A percentile compares a stretch with the other conserved stretches of the same genome.
Conservation (phyloP, 2,329 filamentous ascomycete genomes). For the Aspergillaceae sp. region DNA sequence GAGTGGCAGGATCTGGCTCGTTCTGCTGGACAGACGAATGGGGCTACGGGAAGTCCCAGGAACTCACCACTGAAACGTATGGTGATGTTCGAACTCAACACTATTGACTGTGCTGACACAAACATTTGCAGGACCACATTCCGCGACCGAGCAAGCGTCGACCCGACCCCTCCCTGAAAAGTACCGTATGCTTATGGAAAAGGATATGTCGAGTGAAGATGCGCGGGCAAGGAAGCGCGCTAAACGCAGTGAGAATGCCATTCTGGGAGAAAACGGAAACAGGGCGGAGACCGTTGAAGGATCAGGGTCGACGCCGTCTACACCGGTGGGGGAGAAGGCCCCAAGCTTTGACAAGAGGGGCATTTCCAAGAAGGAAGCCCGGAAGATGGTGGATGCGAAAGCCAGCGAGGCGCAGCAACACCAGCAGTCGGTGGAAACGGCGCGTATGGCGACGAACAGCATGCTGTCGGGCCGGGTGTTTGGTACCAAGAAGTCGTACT, state of each 20-base stretch:
- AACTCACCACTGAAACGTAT: conserved; percentile 34
- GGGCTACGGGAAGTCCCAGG: conserved; percentile 29
- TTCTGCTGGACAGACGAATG: conserved; percentile 19
- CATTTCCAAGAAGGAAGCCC: conserved; percentile 80
- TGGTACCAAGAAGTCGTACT: conserved; percentile 40
- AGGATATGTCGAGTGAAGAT: conserved; percentile 66
- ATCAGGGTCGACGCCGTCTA: conserved; percentile 52
- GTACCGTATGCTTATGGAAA: conserved; percentile 55
- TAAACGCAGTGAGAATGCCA: conserved; percentile 50
- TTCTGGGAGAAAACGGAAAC: conserved; percentile 42
- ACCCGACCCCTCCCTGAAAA: conserved; percentile 39
- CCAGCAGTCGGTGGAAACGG: conserved; percentile 73
- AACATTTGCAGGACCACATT: conserved; percentile 24
- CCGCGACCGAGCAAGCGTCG: conserved; percentile 33
- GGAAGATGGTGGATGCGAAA: conserved; percentile 63
- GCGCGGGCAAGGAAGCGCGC: conserved; percentile 59
- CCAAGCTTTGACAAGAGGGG: conserved; percentile 57
- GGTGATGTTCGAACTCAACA: conserved; percentile 5
- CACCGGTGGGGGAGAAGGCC: conserved; percentile 40
- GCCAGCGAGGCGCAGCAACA: conserved; percentile 71
- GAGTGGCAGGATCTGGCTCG: conserved; percentile 67
- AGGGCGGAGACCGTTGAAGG: conserved; percentile 51
- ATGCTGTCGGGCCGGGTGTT: conserved; percentile 44
- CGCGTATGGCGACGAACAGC: conserved; percentile 64
- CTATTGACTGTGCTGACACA: conserved; percentile 10